Evolutionary conservation across 768 basidiomycete genomes (phyloP).

Genomic region (Lanmaoa rubissima): DNA sequence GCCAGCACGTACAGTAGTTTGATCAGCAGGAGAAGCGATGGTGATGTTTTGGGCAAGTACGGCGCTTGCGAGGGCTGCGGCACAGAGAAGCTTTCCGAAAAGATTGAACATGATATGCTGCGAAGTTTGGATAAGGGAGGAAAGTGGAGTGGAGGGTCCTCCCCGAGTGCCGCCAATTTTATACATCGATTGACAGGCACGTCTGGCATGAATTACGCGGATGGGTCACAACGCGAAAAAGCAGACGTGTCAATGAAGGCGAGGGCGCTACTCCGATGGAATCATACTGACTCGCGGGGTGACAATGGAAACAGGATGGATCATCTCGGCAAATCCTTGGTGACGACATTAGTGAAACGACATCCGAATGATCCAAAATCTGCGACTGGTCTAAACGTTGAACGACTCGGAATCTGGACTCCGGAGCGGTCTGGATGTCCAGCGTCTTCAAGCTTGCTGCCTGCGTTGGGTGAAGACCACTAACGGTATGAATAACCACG

Average conservation of each 20-base stretch:
- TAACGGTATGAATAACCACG: not conserved
- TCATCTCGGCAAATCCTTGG: not conserved
- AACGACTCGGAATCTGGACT: too few relatives aligned
- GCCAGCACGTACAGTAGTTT: constrained; percentile 34
- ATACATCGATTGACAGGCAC: not conserved
- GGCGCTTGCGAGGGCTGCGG: not conserved
- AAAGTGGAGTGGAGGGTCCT: not conserved
- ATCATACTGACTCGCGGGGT: not conserved
- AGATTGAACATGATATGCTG: constrained; percentile 2
- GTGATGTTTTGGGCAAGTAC: constrained; percentile 39
- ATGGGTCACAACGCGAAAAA: not conserved
- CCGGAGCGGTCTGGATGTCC: too few relatives aligned
- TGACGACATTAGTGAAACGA: not conserved
- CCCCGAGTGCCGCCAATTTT: not conserved
- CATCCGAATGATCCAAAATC: not conserved
- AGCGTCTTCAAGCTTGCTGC: too few relatives aligned
- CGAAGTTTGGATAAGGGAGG: not conserved
- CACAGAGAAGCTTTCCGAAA: constrained; percentile 5
- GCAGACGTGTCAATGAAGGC: not conserved
- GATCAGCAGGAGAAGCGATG: constrained; percentile 37
- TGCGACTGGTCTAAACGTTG: too few relatives aligned
- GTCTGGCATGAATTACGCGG: not conserved
- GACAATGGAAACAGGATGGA: not conserved
- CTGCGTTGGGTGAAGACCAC: not conserved
- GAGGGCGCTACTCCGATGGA: not conserved